These are phyloP conservation scores for Euphorbia peplus DNA, from an alignment of 345 rosid genomes.

Conservation along the genomic window DNA sequence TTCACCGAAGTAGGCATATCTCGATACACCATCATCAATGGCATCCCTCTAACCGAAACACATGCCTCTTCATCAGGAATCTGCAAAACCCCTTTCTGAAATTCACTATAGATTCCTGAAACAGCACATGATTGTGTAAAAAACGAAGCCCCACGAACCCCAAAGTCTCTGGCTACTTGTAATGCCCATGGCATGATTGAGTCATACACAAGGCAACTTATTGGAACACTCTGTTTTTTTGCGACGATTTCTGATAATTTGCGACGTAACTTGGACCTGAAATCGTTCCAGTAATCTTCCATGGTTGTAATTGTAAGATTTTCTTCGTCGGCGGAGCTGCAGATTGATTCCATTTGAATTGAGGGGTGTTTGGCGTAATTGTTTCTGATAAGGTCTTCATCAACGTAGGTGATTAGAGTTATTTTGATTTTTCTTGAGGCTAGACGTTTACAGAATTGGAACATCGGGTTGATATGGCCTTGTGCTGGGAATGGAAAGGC, in stretches of 20 bases:
- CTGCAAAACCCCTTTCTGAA: conserved; percentile 22
- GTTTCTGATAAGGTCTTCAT: neutral
- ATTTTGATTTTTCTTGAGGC: conserved; percentile 37
- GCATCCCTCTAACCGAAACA: conserved; percentile 1
- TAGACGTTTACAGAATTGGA: conserved; percentile 47
- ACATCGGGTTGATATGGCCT: conserved; percentile 50
- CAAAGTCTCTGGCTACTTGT: conserved; percentile 38
- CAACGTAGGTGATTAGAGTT: conserved; percentile 28
- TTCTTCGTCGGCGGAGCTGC: neutral
- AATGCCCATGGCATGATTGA: conserved; percentile 48
- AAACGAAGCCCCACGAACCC: conserved; percentile 33
- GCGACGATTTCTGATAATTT: conserved; percentile 29
- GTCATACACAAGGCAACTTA: conserved; percentile 41
- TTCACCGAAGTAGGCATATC: neutral
- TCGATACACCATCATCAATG: neutral
- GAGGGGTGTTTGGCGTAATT: neutral
- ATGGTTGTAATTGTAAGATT: neutral
- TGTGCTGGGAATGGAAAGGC: conserved; percentile 37
- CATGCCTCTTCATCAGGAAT: neutral
- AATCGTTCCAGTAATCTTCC: conserved; percentile 5
- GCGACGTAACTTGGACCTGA: neutral
- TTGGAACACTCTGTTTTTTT: conserved; percentile 11
- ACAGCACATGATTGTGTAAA: conserved; percentile 52
- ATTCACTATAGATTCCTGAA: conserved; percentile 32
- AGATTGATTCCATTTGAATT: conserved; percentile 18